Evolutionary conservation across 768 basidiomycete species (phyloP).

Genomic region (Cubamyces sp.): DNA sequence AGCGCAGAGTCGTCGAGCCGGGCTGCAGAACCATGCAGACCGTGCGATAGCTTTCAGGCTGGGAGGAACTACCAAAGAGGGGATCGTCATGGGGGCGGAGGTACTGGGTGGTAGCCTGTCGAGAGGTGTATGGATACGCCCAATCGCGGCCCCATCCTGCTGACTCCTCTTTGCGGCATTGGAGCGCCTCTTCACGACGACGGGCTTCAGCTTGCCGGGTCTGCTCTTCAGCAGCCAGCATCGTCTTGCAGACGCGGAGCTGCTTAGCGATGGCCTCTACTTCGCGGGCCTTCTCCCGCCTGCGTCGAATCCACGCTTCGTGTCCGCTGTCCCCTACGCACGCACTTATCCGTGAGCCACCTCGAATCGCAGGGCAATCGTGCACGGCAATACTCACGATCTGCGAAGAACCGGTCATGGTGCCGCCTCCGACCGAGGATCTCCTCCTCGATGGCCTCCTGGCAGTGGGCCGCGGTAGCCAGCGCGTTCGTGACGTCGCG

Average conservation of each 20-base stretch:
- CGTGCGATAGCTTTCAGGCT: too few relatives aligned
- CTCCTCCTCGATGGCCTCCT: slow-evolving; percentile 2
- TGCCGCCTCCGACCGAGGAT: slow-evolving; percentile 9
- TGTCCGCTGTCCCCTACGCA: slow-evolving; percentile 10
- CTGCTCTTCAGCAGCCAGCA: not conserved
- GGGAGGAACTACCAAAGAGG: too few relatives aligned
- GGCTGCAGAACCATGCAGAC: not conserved
- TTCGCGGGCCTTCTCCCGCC: not conserved
- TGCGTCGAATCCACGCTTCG: slow-evolving; percentile 9
- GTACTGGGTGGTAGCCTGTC: too few relatives aligned
- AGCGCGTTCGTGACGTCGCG: not conserved
- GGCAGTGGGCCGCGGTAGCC: not conserved
- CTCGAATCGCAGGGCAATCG: not conserved
- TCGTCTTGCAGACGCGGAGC: not conserved
- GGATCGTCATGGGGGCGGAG: too few relatives aligned
- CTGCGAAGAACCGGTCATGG: slow-evolving; percentile 12
- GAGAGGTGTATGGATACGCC: too few relatives aligned
- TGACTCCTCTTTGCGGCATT: not conserved
- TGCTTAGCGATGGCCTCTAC: slow-evolving; percentile 5
- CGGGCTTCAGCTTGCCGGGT: too few relatives aligned
- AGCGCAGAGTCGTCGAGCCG: not conserved
- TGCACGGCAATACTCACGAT: not conserved
- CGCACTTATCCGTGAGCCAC: not conserved
- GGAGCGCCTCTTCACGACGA: not conserved
- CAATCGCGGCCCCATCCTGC: not conserved